A percentile compares a stretch with the other conserved stretches of the same genome.
Conservation (phyloP, 2,329 filamentous ascomycete species). For the Laburnicola sp. region DNA sequence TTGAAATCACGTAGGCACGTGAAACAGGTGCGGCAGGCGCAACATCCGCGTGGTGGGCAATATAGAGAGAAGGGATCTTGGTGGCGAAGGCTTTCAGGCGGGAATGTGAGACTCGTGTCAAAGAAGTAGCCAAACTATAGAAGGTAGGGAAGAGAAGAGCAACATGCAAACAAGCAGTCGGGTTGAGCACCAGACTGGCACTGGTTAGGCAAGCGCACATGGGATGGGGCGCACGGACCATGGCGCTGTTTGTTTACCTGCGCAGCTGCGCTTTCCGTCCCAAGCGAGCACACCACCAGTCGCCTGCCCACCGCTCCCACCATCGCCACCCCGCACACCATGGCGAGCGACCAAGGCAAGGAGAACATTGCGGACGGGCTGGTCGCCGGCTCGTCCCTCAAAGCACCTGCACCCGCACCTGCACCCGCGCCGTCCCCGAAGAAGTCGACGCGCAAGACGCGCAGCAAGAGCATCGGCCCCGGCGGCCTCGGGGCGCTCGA, state of each 20-base stretch:
- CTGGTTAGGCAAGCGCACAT: too few species aligned
- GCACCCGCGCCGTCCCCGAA: constrained; percentile 27
- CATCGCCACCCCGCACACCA: constrained; percentile 24
- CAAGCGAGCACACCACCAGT: constrained; percentile 3
- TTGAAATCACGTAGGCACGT: too few species aligned
- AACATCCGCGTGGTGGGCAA: too few species aligned
- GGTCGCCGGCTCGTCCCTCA: constrained; percentile 32
- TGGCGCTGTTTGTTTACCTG: constrained; percentile 4
- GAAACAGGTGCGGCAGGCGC: too few species aligned
- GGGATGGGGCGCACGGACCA: too few species aligned
- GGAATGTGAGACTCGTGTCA: too few species aligned
- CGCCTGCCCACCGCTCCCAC: constrained; percentile 1
- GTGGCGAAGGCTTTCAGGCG: too few species aligned
- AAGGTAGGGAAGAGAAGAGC: too few species aligned
- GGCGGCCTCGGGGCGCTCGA: constrained; percentile 88
- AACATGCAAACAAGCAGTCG: too few species aligned
- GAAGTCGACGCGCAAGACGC: constrained; percentile 50
- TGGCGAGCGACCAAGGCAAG: constrained; percentile 59
- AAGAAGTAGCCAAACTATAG: too few species aligned
- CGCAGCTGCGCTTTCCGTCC: background rate
- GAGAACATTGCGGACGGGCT: constrained; percentile 64
- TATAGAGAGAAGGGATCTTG: too few species aligned
- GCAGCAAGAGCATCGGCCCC: constrained; percentile 95
- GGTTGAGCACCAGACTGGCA: too few species aligned
- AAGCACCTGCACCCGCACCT: constrained; percentile 13